Evolutionary conservation across 2,329 filamentous ascomycete species (phyloP), one percentile per base, ranked within the genome.

Genomic region (Nemania sp.): DNA sequence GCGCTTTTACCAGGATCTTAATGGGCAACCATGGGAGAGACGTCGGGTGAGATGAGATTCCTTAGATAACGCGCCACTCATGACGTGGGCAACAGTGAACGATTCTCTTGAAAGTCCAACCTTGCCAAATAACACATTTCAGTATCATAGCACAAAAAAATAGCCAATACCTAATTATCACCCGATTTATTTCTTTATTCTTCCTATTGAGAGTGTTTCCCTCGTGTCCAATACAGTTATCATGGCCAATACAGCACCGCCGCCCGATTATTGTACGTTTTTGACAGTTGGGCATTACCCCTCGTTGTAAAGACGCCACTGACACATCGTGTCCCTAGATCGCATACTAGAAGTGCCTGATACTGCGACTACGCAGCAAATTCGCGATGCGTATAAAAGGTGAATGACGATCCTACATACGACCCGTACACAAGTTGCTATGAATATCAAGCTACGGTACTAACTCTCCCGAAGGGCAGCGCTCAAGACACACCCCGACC

Each of bases 331-430:
- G 56, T 64, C 46, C 46, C 25, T 65, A 93, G 90, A 94, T 78
- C 86, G 84, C 52, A 84, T 90, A 65, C 87, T 97, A 51, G 89
- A 89, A 65, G 77, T 97, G 62, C 74, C 87, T 53, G 84, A 91
- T 37, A 89, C 83, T 68, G 92, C 94, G 35, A 90, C 87, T 0
- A 86, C 88, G 60, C 87, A 92, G 71, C 90, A 98, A 74, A 89
- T 99, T 73, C 90, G 94, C 69, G 90, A 91, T 81, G 95, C 93
- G 52, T 99, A 98, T 82, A 99, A 99, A 76, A 89, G 90, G 89
- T 91, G 72, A 54, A 74, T 51, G 20, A 2, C 4, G n/a, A 6
- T n/a, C 1, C n/a, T 32, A 13, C 13, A 34, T 15, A 25, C 5
- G 10, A 17, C 5, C 20, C 57, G 15, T 9, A 10, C 21, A 25